Percentiles rank a stretch among this genome's conserved stretches.
These are phyloP conservation scores for Nymphaea colorata DNA, from an alignment of 164 flowering plant genomes.

Conservation along the genomic window DNA sequence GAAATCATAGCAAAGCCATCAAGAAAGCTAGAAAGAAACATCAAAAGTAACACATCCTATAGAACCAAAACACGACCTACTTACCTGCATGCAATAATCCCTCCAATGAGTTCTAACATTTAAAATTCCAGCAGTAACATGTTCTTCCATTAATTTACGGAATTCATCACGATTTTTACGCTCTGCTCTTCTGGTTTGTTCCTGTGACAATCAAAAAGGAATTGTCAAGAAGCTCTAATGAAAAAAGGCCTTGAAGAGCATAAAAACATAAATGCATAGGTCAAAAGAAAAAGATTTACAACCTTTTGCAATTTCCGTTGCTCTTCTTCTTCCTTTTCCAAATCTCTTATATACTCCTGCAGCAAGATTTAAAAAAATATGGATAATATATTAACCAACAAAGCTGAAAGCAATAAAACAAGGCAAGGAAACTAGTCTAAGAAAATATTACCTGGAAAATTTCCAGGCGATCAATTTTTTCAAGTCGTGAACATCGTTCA, in stretches of 20 bases:
- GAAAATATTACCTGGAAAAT: conserved; percentile 51
- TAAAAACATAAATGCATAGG: too few relatives aligned
- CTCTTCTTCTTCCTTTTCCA: conserved; percentile 95
- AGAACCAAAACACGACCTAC: too few relatives aligned
- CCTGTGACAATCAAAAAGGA: conserved; percentile 23
- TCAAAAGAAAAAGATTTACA: too few relatives aligned
- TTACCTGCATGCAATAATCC: conserved; percentile 86
- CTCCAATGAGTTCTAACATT: conserved; percentile 87
- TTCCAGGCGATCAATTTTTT: conserved; percentile 79
- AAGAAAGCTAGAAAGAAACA: background rate
- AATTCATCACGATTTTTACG: conserved; percentile 91
- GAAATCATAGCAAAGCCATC: background rate
- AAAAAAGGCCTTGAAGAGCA: background rate
- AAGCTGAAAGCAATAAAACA: background rate
- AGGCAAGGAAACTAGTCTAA: background rate
- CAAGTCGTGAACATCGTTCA: conserved; percentile 83
- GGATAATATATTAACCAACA: background rate
- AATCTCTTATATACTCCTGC: conserved; percentile 79
- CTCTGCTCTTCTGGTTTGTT: conserved; percentile 68
- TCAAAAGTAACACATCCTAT: too few relatives aligned
- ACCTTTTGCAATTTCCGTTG: conserved; percentile 89
- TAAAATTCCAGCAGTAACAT: conserved; percentile 59
- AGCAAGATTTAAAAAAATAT: conserved; percentile 3
- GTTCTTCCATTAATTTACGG: conserved; percentile 81
- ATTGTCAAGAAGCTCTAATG: background rate